Percentiles rank a stretch among this genome's conserved stretches.
phyloP scores from a whole-genome alignment of 2,329 filamentous ascomycete genomes.

The Fusarium transvaalense region DNA sequence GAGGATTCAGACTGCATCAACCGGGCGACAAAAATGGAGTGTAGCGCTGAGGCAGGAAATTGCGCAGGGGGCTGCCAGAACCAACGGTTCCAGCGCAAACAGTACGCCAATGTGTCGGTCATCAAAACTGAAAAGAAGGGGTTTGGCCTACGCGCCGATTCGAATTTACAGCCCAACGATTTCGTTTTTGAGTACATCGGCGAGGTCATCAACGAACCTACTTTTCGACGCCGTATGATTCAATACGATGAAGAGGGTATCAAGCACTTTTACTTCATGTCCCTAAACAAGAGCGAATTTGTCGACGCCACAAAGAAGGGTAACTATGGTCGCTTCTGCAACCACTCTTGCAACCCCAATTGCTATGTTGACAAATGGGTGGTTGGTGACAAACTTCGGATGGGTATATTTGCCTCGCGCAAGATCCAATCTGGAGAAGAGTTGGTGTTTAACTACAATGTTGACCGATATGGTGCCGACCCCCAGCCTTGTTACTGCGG shows the following conservation, averaged over 20 bases:
- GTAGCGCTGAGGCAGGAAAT: constrained; percentile 80
- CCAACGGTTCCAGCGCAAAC: constrained; percentile 89
- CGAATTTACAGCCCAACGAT: constrained; percentile 81
- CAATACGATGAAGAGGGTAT: constrained; percentile 97
- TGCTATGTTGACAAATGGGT: constrained; percentile 99
- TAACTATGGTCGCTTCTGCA: constrained; percentile 96
- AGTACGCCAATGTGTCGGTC: constrained; percentile 92
- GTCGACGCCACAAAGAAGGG: constrained; percentile 98
- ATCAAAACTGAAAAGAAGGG: constrained; percentile 99
- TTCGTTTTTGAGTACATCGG: constrained; percentile 99
- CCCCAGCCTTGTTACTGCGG: constrained; percentile 97
- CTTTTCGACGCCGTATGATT: constrained; percentile 89
- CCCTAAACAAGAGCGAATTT: constrained; percentile 93
- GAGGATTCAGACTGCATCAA: constrained; percentile 99
- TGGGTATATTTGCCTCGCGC: constrained; percentile 97
- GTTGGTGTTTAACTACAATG: constrained; percentile 99
- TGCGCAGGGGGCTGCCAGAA: constrained; percentile 93
- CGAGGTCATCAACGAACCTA: constrained; percentile 94
- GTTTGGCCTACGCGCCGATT: constrained; percentile 87
- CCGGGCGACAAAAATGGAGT: constrained; percentile 97
- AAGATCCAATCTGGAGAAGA: constrained; percentile 90
- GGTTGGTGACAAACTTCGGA: constrained; percentile 94
- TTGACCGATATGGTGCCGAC: constrained; percentile 96
- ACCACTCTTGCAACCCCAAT: constrained; percentile 98
- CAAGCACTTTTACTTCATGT: constrained; percentile 99